Percentiles rank a stretch among this genome's conserved stretches.
phyloP scores from a whole-genome alignment of 2,329 filamentous ascomycete genomes.

The Aspergillus nomiae region DNA sequence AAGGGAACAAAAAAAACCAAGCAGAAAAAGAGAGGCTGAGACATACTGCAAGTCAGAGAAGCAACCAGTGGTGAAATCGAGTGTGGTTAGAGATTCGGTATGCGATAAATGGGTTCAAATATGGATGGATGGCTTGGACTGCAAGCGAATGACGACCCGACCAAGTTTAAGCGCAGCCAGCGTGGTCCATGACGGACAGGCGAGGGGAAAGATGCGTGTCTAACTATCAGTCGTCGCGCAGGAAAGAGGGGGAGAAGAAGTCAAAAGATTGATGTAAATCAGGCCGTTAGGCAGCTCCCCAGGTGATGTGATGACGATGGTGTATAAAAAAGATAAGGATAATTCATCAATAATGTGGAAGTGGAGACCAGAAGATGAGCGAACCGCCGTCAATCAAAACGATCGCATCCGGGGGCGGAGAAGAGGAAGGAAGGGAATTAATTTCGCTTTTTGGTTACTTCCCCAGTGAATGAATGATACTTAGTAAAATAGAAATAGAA shows the following conservation, averaged over 20 bases:
- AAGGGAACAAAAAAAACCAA: slow-evolving; percentile 9
- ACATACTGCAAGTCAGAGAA: slow-evolving; percentile 12
- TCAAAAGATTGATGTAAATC: slow-evolving; percentile 10
- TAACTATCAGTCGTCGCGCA: slow-evolving; percentile 14
- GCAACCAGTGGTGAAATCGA: neutral
- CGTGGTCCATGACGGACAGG: slow-evolving; percentile 27
- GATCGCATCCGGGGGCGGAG: neutral
- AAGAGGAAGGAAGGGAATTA: neutral
- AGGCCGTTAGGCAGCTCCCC: slow-evolving; percentile 26
- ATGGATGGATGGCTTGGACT: neutral
- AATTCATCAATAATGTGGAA: neutral
- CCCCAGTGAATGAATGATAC: neutral
- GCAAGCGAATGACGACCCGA: slow-evolving; percentile 11
- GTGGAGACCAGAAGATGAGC: neutral
- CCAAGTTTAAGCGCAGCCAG: slow-evolving; percentile 23
- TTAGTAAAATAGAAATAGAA: slow-evolving; percentile 5
- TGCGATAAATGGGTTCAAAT: slow-evolving; percentile 3
- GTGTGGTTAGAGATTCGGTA: slow-evolving; percentile 2
- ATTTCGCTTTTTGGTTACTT: neutral
- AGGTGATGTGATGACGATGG: slow-evolving; percentile 3
- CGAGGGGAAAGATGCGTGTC: neutral
- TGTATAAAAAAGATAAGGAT: slow-evolving; percentile 2
- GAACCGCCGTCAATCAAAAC: neutral
- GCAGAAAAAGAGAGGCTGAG: slow-evolving; percentile 5
- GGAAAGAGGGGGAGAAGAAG: slow-evolving; percentile 10